A percentile compares a stretch with the other conserved stretches of the same genome.
Conservation (phyloP, 208 protist genomes). For the Wallacemonas sp. region DNA sequence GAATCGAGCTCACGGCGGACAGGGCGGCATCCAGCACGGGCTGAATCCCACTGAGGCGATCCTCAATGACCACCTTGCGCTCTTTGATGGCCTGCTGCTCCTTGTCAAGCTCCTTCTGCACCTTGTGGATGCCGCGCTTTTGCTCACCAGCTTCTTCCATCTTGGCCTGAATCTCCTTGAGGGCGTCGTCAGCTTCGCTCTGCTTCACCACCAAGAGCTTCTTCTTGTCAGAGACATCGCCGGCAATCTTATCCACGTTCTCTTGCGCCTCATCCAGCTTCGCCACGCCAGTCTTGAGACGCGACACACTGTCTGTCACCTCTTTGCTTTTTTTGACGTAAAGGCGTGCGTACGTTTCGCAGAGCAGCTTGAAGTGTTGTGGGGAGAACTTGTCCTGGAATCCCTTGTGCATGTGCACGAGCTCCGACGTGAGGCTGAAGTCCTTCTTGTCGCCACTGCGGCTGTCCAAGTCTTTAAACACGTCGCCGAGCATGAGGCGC, state of each 20-base stretch:
- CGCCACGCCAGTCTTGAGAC: constrained; percentile 89
- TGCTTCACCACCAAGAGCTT: constrained; percentile 92
- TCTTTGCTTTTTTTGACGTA: constrained; percentile 83
- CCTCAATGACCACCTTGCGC: constrained; percentile 92
- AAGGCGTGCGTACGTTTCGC: constrained; percentile 86
- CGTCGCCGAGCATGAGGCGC: constrained; percentile 72
- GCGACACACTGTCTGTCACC: constrained; percentile 65
- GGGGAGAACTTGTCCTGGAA: constrained; percentile 82
- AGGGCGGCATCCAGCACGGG: constrained; percentile 95
- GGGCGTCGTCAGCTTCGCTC: constrained; percentile 93
- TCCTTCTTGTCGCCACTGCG: constrained; percentile 59
- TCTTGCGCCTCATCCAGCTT: constrained; percentile 96
- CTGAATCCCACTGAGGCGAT: constrained; percentile 92
- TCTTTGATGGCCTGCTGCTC: constrained; percentile 91
- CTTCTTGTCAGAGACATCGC: constrained; percentile 91
- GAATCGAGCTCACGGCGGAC: constrained; percentile 94
- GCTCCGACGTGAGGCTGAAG: constrained; percentile 86
- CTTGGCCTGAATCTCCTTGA: constrained; percentile 95
- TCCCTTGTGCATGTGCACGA: constrained; percentile 85
- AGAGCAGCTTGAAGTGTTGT: constrained; percentile 92
- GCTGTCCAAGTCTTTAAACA: constrained; percentile 75
- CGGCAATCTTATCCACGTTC: constrained; percentile 93
- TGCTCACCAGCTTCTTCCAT: constrained; percentile 95
- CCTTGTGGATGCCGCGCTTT: constrained; percentile 93
- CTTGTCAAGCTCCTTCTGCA: constrained; percentile 90